phyloP scores from a whole-genome alignment of 1,139 yeast genomes.

The Scheffersomyces segobiensis region DNA sequence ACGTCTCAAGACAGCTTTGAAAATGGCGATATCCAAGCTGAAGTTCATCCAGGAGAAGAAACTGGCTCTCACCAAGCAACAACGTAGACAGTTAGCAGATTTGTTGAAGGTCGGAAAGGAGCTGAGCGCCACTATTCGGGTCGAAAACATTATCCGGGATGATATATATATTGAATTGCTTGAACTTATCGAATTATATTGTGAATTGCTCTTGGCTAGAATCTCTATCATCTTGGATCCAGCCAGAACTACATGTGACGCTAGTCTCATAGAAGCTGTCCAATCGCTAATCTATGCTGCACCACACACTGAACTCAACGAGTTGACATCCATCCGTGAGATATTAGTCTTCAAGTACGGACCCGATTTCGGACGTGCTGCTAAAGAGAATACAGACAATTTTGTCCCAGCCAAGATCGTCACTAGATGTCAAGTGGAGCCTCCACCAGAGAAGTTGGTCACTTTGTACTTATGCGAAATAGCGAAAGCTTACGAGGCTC shows the following conservation, averaged over 20 bases:
- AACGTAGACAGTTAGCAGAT: slow-evolving; percentile 74
- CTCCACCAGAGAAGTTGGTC: slow-evolving; percentile 70
- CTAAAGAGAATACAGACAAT: slow-evolving; percentile 55
- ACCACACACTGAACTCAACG: slow-evolving; percentile 75
- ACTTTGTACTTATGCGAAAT: slow-evolving; percentile 74
- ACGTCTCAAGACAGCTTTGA: slow-evolving; percentile 67
- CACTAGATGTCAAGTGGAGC: slow-evolving; percentile 61
- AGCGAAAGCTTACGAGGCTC: slow-evolving; percentile 76
- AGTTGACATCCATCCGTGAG: slow-evolving; percentile 62
- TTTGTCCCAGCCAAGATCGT: slow-evolving; percentile 66
- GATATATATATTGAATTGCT: slow-evolving; percentile 81
- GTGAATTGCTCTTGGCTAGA: slow-evolving; percentile 81
- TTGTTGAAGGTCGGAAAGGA: slow-evolving; percentile 71
- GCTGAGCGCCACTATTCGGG: slow-evolving; percentile 80
- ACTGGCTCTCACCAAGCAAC: slow-evolving; percentile 78
- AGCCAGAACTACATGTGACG: slow-evolving; percentile 48
- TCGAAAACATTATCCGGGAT: slow-evolving; percentile 82
- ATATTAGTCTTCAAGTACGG: slow-evolving; percentile 66
- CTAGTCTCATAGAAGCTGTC: slow-evolving; percentile 73
- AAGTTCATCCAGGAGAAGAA: slow-evolving; percentile 82
- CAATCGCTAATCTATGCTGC: slow-evolving; percentile 70
- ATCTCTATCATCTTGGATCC: slow-evolving; percentile 54
- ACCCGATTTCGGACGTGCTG: slow-evolving; percentile 56
- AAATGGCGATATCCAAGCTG: slow-evolving; percentile 80
- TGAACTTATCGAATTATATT: slow-evolving; percentile 78